Base-by-base conservation (phyloP, 768 basidiomycete genomes). In the Boletellus emodensis region DNA sequence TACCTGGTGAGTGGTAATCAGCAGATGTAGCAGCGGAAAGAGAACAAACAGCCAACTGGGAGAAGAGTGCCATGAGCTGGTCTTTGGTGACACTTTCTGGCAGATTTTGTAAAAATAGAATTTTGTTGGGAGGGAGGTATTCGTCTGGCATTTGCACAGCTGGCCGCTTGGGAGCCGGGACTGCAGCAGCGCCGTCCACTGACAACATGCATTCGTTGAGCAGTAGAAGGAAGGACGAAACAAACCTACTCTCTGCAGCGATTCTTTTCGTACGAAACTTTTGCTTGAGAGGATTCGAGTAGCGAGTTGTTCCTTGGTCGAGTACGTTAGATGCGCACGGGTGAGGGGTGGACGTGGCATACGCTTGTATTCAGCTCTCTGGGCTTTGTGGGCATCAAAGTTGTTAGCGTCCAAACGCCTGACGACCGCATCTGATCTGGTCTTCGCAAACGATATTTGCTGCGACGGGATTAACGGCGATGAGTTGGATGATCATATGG, bases 71-170 rank as follows among this genome's bases (percentile, higher is more conserved):
- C 69, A 87, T 82, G 53, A 99, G 85, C 63, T 90, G 86, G 46
- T 96, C 94, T 65, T 95, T 94, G 48, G 87, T 93, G 57, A 94
- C 93, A 37, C 71, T 86, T 64, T 96, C 93, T 17, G 94, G 94
- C 20, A 99, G 76, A 66, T 97, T 97, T 71, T 99, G 96, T 57
- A 99, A 68, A 81, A 99, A 99, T 45, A 99, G 80, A 70, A 98
- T 95, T 69, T 94, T 94, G 86, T 99, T 99, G 35, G 96, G 95
- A 2, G 96, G 96, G 7, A 99, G 82, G 69, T 97, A 98, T 69
- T 99, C 96, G 85, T 99, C 96, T 36, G 95, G 94, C 93, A 98
- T 96, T 67, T 94, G 91, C 53, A 96, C 87, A 57, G 84, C 83
- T 20, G 89, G 89, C 38, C 89, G 81, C 70, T 84, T 90, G 17